Percentiles rank a stretch among this genome's conserved stretches.
Evolutionary conservation across 805 yeast genomes (phyloP).

Genomic region (Kluyveromyces starmeri): DNA sequence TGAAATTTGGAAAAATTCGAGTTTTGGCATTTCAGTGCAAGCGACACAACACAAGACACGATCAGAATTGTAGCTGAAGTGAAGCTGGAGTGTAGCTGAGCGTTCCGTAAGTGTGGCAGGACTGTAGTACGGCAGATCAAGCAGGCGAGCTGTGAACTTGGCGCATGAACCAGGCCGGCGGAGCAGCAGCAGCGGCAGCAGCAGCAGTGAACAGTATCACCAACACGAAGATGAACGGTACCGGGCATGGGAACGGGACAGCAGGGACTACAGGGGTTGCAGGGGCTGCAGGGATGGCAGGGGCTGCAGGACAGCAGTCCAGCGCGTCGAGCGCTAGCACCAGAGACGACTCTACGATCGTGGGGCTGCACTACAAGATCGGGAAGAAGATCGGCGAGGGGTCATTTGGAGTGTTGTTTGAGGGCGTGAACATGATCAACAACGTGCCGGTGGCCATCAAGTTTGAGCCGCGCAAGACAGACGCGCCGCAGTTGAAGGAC

Average conservation of each 20-base stretch:
- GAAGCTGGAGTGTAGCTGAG: no score
- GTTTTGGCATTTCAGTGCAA: no score
- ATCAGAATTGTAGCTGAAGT: no score
- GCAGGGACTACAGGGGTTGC: slow-evolving; percentile 1
- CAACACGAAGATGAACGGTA: slow-evolving; percentile 8
- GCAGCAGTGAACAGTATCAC: slow-evolving; percentile 12
- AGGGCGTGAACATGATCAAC: slow-evolving; percentile 86
- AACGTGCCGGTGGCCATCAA: slow-evolving; percentile 93
- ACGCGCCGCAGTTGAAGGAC: slow-evolving; percentile 94
- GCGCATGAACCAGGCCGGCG: slow-evolving; percentile 3
- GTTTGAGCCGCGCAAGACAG: slow-evolving; percentile 93
- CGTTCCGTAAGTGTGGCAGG: no score
- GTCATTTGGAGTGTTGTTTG: slow-evolving; percentile 94
- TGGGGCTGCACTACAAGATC: slow-evolving; percentile 92
- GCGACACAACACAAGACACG: no score
- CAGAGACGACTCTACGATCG: slow-evolving; percentile 33
- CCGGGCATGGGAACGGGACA: slow-evolving; percentile 1
- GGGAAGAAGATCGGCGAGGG: slow-evolving; percentile 99
- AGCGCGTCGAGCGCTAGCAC: slow-evolving; percentile 9
- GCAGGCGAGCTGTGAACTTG: no score
- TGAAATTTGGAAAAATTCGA: no score
- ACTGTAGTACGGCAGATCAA: no score
- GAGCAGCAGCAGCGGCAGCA: slow-evolving; percentile 13
- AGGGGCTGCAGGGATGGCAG: slow-evolving; percentile 1
- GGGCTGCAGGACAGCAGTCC: slow-evolving; percentile 5